Evolutionary conservation across 768 basidiomycete species (phyloP).

Genomic region (Boletellus sp.): DNA sequence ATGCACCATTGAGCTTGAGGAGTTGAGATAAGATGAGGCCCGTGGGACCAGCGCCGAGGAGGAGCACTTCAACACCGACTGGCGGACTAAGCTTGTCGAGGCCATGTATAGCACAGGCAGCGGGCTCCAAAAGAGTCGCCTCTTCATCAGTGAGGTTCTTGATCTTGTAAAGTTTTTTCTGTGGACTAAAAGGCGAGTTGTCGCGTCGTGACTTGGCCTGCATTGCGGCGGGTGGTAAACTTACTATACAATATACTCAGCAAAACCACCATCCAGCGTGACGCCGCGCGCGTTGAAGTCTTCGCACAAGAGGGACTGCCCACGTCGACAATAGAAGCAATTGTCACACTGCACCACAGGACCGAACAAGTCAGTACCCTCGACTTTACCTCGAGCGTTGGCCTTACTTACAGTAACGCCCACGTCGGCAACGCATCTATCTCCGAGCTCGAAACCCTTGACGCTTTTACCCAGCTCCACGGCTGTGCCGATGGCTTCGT

Average conservation of each 20-base stretch:
- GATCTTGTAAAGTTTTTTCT: conserved; percentile 83
- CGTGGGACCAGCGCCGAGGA: conserved; percentile 89
- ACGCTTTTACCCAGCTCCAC: conserved; percentile 79
- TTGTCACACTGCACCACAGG: conserved; percentile 56
- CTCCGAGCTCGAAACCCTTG: conserved; percentile 69
- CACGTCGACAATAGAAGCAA: conserved; percentile 87
- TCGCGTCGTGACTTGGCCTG: not conserved
- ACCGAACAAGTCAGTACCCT: conserved; percentile 3
- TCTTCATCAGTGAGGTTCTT: conserved; percentile 85
- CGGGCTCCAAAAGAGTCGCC: conserved; percentile 84
- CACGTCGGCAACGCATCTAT: conserved; percentile 83
- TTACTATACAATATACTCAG: conserved; percentile 84
- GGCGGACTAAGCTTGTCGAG: conserved; percentile 82
- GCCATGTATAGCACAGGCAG: conserved; percentile 88
- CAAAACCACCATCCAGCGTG: conserved; percentile 80
- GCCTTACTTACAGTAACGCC: conserved; percentile 53
- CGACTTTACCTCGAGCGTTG: not conserved
- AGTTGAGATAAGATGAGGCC: conserved; percentile 89
- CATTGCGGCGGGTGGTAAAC: conserved; percentile 17
- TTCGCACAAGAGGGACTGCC: conserved; percentile 80
- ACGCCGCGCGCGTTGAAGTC: conserved; percentile 80
- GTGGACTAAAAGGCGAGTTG: conserved; percentile 37
- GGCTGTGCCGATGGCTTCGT: conserved; percentile 71
- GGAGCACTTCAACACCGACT: conserved; percentile 79
- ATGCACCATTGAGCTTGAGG: conserved; percentile 82